These are phyloP conservation scores for Kurtzmaniella quercitrusa DNA, from an alignment of 1,139 yeast species.

Conservation along the genomic window DNA sequence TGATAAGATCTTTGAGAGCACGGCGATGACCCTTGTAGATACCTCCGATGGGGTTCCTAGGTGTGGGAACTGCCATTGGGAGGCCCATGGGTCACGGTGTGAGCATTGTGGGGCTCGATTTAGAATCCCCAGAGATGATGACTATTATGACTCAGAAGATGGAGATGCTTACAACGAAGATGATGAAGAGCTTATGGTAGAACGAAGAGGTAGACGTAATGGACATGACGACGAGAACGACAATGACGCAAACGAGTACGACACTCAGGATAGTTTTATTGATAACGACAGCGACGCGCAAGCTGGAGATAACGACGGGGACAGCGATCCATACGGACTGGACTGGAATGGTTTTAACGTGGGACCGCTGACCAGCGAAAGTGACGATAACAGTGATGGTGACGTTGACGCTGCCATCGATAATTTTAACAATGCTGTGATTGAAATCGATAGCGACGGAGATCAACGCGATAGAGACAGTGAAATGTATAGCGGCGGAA, in stretches of 20 bases:
- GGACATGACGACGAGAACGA: slow-evolving; percentile 7
- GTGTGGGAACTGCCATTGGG: slow-evolving; percentile 84
- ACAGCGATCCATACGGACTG: neutral
- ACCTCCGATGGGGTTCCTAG: slow-evolving; percentile 75
- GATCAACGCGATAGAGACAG: no score
- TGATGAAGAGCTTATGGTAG: slow-evolving; percentile 10
- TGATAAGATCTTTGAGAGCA: slow-evolving; percentile 44
- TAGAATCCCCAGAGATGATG: slow-evolving; percentile 25
- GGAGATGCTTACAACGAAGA: slow-evolving; percentile 20
- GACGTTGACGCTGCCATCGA: neutral
- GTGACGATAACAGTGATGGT: neutral
- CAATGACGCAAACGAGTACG: slow-evolving; percentile 6
- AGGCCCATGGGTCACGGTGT: slow-evolving; percentile 55
- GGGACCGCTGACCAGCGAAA: neutral
- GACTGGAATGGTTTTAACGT: neutral
- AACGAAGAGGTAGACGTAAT: neutral
- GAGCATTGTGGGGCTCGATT: slow-evolving; percentile 50
- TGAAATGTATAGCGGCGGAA: no score
- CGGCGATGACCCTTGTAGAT: slow-evolving; percentile 49
- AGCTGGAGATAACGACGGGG: neutral
- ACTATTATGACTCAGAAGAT: slow-evolving; percentile 26
- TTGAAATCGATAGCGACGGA: neutral
- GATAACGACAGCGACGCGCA: slow-evolving; percentile 1
- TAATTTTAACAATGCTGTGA: neutral
- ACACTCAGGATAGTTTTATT: slow-evolving; percentile 7